phyloP scores from a whole-genome alignment of 176 grass and related monocot genomes.

The Triticum timopheevii region DNA sequence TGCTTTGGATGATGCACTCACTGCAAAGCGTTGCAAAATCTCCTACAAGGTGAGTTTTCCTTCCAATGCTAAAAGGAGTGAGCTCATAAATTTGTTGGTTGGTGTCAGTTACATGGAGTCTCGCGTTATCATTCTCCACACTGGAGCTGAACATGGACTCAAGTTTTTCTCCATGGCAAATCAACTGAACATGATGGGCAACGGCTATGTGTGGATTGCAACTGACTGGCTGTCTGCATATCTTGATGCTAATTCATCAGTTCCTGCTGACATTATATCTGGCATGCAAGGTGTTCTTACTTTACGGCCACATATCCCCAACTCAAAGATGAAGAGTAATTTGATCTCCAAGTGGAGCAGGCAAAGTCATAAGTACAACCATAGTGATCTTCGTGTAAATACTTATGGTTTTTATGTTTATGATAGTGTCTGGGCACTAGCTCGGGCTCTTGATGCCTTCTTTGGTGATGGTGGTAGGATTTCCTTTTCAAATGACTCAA shows the following conservation, averaged over 20 bases:
- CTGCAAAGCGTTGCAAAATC: slow-evolving; percentile 65
- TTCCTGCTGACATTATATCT: slow-evolving; percentile 58
- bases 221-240: slow-evolving; percentile 82
- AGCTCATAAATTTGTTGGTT: slow-evolving; percentile 62
- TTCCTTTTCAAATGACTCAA: slow-evolving; percentile 75
- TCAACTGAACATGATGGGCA: slow-evolving; percentile 70
- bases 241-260: slow-evolving; percentile 64
- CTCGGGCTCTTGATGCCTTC: slow-evolving; percentile 71
- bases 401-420: slow-evolving; percentile 78
- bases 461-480: slow-evolving; percentile 71
- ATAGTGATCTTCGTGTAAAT: slow-evolving; percentile 48
- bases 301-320: slow-evolving; percentile 61
- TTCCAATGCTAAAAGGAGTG: slow-evolving; percentile 40
- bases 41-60: slow-evolving; percentile 55
- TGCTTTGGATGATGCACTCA: slow-evolving; percentile 72
- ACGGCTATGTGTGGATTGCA: slow-evolving; percentile 91
- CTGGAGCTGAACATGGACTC: slow-evolving; percentile 37
- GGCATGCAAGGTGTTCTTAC: slow-evolving; percentile 87
- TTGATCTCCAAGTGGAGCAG: slow-evolving; percentile 75
- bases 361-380: slow-evolving; percentile 55
- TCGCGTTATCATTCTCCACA: slow-evolving; percentile 77
- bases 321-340: slow-evolving; percentile 68
- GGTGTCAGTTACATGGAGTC: slow-evolving; percentile 75
- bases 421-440: slow-evolving; percentile 87
- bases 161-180: slow-evolving; percentile 65